These are phyloP conservation scores for Cryptococcus sp. DNA, from an alignment of 1,284 basidiomycete species.

Conservation along the genomic window DNA sequence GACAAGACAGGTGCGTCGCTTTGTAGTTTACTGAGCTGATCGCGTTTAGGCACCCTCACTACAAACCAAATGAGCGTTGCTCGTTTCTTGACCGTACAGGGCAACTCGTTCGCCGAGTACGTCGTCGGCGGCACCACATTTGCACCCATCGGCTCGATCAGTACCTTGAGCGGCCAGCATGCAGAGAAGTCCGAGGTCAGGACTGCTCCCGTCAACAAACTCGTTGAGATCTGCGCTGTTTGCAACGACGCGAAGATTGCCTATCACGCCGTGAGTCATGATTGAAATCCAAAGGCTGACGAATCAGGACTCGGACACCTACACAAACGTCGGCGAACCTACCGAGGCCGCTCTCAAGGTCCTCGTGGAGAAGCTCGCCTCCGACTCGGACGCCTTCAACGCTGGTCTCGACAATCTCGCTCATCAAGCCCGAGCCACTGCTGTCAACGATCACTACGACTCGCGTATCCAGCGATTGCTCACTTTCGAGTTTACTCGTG, in stretches of 20 bases:
- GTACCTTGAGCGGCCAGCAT: conserved; percentile 65
- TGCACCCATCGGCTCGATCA: conserved; percentile 75
- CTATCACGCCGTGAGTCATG: conserved; percentile 68
- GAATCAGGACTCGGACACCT: conserved; percentile 71
- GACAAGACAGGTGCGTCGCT: conserved; percentile 79
- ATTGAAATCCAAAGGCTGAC: conserved; percentile 3
- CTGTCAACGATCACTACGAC: conserved; percentile 81
- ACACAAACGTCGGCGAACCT: conserved; percentile 89
- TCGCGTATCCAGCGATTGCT: conserved; percentile 72
- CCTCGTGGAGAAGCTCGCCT: conserved; percentile 80
- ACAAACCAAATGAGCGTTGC: conserved; percentile 96
- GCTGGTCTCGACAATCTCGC: conserved; percentile 62
- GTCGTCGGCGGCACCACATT: conserved; percentile 86
- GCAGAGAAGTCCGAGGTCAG: conserved; percentile 60
- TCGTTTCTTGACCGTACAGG: conserved; percentile 70
- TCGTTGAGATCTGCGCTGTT: conserved; percentile 85
- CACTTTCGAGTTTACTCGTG: conserved; percentile 96
- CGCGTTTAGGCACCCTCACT: conserved; percentile 65
- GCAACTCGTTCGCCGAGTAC: conserved; percentile 66
- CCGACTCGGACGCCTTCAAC: conserved; percentile 57
- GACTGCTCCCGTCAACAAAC: conserved; percentile 72
- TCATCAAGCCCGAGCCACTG: conserved; percentile 69
- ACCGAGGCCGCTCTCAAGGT: conserved; percentile 94
- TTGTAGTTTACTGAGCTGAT: background rate
- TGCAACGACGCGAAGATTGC: conserved; percentile 91